A percentile compares a stretch with the other conserved stretches of the same genome.
Conservation (phyloP, 1,139 yeast species). For the Protomyces inundatus region DNA sequence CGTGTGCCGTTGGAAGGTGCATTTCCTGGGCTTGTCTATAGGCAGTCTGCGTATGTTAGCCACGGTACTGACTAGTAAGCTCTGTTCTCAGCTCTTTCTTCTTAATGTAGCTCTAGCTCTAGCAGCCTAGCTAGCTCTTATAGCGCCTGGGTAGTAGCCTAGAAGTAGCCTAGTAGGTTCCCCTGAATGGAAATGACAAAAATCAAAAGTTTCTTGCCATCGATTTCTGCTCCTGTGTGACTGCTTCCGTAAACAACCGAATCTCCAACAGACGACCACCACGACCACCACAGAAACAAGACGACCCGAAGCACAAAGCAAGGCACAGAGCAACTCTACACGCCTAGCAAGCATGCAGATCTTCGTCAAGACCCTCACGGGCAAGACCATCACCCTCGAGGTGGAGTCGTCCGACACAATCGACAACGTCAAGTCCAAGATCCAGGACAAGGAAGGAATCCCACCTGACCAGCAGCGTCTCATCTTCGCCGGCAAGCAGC, state of each 20-base stretch:
- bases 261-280: background rate
- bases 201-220: background rate
- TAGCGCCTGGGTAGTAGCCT: too few species aligned
- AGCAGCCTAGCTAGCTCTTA: too few species aligned
- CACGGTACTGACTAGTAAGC: too few species aligned
- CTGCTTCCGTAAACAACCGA: background rate
- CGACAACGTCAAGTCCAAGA: slow-evolving; percentile 89
- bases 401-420: slow-evolving; percentile 92
- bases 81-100: too few species aligned
- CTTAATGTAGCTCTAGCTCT: too few species aligned
- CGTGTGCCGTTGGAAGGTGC: too few species aligned
- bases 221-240: background rate
- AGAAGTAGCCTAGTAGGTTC: background rate
- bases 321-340: background rate
- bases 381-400: slow-evolving; percentile 88
- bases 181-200: background rate
- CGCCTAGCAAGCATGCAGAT: slow-evolving; percentile 32
- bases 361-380: slow-evolving; percentile 80
- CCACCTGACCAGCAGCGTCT: slow-evolving; percentile 94
- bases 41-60: too few species aligned
- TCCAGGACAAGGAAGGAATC: slow-evolving; percentile 91
- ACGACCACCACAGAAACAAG: background rate
- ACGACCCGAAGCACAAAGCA: background rate
- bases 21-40: too few species aligned
- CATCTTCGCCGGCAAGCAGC: slow-evolving; percentile 90